Evolutionary conservation across 208 protist genomes (phyloP), one percentile per base, ranked within the genome.

Genomic region (Acanthamoeba lenticulata): DNA sequence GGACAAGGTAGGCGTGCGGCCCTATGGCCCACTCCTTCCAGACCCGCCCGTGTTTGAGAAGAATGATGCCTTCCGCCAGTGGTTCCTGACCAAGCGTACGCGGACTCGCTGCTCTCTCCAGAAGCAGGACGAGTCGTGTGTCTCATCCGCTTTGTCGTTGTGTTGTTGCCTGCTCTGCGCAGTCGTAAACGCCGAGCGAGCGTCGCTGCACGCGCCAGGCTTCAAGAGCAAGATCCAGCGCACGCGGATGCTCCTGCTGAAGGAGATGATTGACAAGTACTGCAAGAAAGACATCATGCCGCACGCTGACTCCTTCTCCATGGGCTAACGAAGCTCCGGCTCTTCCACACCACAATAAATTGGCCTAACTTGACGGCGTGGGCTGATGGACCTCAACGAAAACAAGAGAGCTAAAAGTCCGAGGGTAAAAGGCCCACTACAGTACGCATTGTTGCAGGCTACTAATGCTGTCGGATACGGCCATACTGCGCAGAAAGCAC

Each of bases 151-250:
- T 21, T 27, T 29, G 29, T 67, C 4, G 3, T 47, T 36, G 1
- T 67, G 32, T 29, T 40, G 9, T 57, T 27, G 19, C 13, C n/a
- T 13, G 27, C 69, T 38, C 29, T 52, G 13, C 15, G 34, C 47
- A 81, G 89, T 93, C 36, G 40, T 93, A 15, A 72, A 93, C 29
- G 89, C 60, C 27, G 89, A 93, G 47, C 89, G 89, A 57, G 65
- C 89, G 13, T 27, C 89, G 21, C 44, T 65, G 32, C 89, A 79
- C 2, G 89, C 89, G 1, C 38, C 89, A 27, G 52, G n/a, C 4
- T 93, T 93, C 47, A 45, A 45, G n/a, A 27, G 38, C 38, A 93
- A 93, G 62, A 44, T 93, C 45, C 40, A 47, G n/a, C 36, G 89
- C 11, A 93, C 89, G 42, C 55, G 89, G 7, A 72, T 42, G 36